These are phyloP conservation scores for Penicillium olsonii DNA, from an alignment of 2,329 filamentous ascomycete species.

Conservation along the genomic window DNA sequence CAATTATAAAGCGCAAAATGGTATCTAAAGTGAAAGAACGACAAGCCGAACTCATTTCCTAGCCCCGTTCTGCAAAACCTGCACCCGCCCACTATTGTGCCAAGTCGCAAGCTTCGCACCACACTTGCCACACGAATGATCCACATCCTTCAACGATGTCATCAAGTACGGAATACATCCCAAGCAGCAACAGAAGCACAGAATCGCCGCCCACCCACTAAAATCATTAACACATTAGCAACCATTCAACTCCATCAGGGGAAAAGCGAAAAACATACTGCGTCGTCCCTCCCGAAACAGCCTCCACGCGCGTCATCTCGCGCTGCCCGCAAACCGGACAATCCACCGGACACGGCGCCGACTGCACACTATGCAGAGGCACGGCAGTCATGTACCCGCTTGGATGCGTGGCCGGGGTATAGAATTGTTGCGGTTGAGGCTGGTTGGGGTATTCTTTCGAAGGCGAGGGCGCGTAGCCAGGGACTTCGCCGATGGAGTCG, in stretches of 20 bases:
- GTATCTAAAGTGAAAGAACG: constrained; percentile 10
- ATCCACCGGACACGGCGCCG: constrained; percentile 46
- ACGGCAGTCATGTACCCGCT: constrained; percentile 27
- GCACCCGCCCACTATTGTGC: constrained; percentile 51
- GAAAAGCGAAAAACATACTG: constrained; percentile 26
- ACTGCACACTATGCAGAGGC: constrained; percentile 29
- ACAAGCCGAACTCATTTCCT: not conserved
- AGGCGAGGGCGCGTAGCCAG: not conserved
- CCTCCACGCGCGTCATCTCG: constrained; percentile 28
- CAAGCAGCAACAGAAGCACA: constrained; percentile 47
- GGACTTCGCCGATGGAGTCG: constrained; percentile 1
- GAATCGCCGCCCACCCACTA: constrained; percentile 49
- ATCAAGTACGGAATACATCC: constrained; percentile 54
- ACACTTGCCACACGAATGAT: constrained; percentile 52
- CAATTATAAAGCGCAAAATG: too few species aligned
- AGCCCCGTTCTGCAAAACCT: constrained; percentile 38
- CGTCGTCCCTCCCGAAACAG: constrained; percentile 28
- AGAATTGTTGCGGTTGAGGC: constrained; percentile 14
- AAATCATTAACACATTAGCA: constrained; percentile 1
- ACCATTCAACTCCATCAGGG: not conserved
- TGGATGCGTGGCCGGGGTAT: constrained; percentile 18
- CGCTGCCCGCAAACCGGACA: constrained; percentile 50
- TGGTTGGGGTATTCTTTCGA: constrained; percentile 20
- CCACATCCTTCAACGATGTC: constrained; percentile 50
- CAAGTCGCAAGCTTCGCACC: constrained; percentile 49